Evolutionary conservation across 805 yeast species (phyloP), one percentile per base, ranked within the genome.

Genomic region (Candida nonsorbophila): DNA sequence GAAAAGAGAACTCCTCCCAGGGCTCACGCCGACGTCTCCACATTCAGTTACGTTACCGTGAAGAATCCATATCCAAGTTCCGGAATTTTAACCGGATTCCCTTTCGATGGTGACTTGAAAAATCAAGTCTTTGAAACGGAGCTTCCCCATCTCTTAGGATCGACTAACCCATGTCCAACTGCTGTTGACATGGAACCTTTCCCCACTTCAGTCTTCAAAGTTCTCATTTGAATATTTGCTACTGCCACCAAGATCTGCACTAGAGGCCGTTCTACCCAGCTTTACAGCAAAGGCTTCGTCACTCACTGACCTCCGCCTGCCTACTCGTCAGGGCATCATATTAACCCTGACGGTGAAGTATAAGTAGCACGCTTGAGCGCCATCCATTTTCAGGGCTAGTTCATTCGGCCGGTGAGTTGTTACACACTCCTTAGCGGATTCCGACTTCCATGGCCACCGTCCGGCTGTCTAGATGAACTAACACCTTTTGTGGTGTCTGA

Each of bases 361-460:
- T 51, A 55, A 55, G 62, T 55, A 54, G 51, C 55, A 54, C 61
- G 59, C 61, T 54, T 55, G 35, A 34, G 43, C 38, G 42, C 40
- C 44, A 37, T 51, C 62, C 62, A 54, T 58, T 56, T 56, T 55
- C 62, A 56, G 62, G 62, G 62, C 61, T 56, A 55, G 57, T 54
- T 54, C 63, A 59, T 59, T 58, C 66, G 60, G 60, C 69, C 69
- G 73, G 73, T 67, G 72, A 65, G 71, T 64, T 55, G 57, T 56
- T 51, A 53, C 64, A 57, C 67, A 64, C 61, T 64, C 72, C 73
- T 67, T 67, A 65, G 72, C 69, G 72, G 71, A 64, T 68, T 62
- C 71, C 69, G 53, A 56, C 67, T 59, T 62, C 60, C 52, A 54
- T 50, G 65, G 73, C 74, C 60, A 67, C 72, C 72, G 72, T 65